Percentiles rank a stretch among this genome's conserved stretches.
Evolutionary conservation across 352 stramenopile genomes (phyloP).

Genomic region (Phytophthora chlamydospora): DNA sequence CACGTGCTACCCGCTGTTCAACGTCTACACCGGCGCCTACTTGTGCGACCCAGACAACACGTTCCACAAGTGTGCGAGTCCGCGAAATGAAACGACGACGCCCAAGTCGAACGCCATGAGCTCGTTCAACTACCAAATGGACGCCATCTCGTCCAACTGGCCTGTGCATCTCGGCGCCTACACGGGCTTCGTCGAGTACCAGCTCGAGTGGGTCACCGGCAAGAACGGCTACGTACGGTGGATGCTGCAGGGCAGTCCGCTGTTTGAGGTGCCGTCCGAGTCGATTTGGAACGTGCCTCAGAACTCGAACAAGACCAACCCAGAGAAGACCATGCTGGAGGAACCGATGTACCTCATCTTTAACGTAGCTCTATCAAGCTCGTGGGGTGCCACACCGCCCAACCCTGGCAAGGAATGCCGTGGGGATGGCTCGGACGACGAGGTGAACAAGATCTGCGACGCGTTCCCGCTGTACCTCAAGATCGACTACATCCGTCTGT

Average conservation of each 20-base stretch:
- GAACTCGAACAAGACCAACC: slow-evolving; percentile 48
- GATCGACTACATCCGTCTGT: slow-evolving; percentile 89
- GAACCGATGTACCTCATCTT: slow-evolving; percentile 94
- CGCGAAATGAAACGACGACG: slow-evolving; percentile 47
- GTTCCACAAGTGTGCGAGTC: slow-evolving; percentile 39
- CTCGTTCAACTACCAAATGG: too few relatives aligned
- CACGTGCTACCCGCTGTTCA: slow-evolving; percentile 26
- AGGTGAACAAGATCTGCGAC: slow-evolving; percentile 54
- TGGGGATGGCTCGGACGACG: slow-evolving; percentile 32
- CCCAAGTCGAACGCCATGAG: too few relatives aligned
- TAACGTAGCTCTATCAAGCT: slow-evolving; percentile 93
- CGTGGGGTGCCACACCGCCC: slow-evolving; percentile 40
- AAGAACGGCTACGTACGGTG: slow-evolving; percentile 50
- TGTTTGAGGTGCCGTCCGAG: slow-evolving; percentile 79
- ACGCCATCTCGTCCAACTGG: too few relatives aligned
- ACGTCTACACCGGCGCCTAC: slow-evolving; percentile 22
- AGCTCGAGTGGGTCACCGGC: slow-evolving; percentile 50
- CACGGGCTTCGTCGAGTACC: slow-evolving; percentile 51
- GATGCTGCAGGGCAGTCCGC: slow-evolving; percentile 70
- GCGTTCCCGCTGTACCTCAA: slow-evolving; percentile 65
- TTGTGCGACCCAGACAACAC: slow-evolving; percentile 36
- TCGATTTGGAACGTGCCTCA: slow-evolving; percentile 49
- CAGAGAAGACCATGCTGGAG: slow-evolving; percentile 85
- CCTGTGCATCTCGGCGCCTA: slow-evolving; percentile 68
- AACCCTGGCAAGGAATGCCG: slow-evolving; percentile 32